A percentile compares a stretch with the other conserved stretches of the same genome.
These are phyloP conservation scores for Coemansia sp. DNA, from an alignment of 192 early-diverging fungal genomes.

Conservation along the genomic window DNA sequence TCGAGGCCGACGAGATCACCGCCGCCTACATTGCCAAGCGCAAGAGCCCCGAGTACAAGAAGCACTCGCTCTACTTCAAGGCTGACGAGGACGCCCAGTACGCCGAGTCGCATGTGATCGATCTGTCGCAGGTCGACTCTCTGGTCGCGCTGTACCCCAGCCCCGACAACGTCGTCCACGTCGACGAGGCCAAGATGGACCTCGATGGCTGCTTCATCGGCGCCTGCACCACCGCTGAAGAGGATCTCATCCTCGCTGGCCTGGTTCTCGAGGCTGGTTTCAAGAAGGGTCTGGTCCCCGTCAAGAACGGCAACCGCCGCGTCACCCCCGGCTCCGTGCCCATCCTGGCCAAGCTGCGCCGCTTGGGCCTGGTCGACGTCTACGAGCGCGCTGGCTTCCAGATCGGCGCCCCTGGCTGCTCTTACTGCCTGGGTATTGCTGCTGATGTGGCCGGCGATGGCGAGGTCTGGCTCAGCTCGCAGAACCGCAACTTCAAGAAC, in stretches of 20 bases:
- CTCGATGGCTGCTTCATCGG: conserved; percentile 81
- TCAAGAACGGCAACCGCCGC: conserved; percentile 63
- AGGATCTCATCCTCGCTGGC: conserved; percentile 76
- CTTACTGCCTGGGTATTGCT: conserved; percentile 78
- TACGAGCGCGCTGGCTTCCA: conserved; percentile 76
- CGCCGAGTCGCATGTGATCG: conserved; percentile 75
- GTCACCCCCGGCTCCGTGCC: conserved; percentile 77
- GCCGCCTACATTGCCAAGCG: conserved; percentile 73
- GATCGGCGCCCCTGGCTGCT: conserved; percentile 76
- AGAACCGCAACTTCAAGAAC: conserved; percentile 86
- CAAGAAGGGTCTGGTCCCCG: conserved; percentile 66
- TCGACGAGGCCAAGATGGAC: conserved; percentile 62
- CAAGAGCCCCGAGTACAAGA: conserved; percentile 69
- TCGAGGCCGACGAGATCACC: conserved; percentile 72
- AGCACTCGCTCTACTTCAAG: conserved; percentile 69
- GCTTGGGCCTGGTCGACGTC: conserved; percentile 69
- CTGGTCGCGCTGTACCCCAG: conserved; percentile 70
- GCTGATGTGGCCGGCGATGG: conserved; percentile 76
- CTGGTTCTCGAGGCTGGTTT: conserved; percentile 74
- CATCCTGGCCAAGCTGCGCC: conserved; percentile 75
- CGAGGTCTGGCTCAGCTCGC: conserved; percentile 79
- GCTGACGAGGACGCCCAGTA: conserved; percentile 75
- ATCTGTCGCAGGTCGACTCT: conserved; percentile 68
- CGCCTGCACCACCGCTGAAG: conserved; percentile 81
- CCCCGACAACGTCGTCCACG: conserved; percentile 74